Conservation (phyloP, 2,329 filamentous ascomycete genomes). For the Calonectria pseudoreteaudii region DNA sequence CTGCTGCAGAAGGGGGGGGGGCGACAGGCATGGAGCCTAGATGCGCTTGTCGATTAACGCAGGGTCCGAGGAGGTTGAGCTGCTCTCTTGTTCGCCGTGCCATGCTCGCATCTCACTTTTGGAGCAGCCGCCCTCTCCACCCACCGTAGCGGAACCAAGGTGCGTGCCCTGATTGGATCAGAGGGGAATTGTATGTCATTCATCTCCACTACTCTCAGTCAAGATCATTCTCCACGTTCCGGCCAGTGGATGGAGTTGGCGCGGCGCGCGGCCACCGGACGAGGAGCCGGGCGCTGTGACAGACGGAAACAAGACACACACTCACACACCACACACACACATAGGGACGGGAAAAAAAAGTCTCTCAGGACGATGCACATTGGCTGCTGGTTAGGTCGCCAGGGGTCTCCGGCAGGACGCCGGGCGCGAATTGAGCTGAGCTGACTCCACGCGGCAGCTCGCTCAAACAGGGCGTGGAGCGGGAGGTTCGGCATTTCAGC, state of each 20-base stretch:
- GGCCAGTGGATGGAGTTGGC: conserved; percentile 9
- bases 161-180: background rate
- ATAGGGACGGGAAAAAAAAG: background rate
- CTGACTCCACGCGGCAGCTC: background rate
- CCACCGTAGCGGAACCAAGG: background rate
- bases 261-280: background rate
- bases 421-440: background rate
- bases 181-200: background rate
- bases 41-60: background rate
- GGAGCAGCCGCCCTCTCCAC: background rate
- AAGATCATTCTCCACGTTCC: conserved; percentile 1
- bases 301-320: background rate
- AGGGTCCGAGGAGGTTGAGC: too few species aligned
- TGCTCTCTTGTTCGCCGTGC: background rate
- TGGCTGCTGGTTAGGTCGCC: background rate
- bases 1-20: background rate
- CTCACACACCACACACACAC: too few species aligned
- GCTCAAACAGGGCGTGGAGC: conserved; percentile 3
- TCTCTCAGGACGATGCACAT: background rate
- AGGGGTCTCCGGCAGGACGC: background rate
- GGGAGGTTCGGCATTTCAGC: conserved; percentile 17
- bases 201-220: background rate
- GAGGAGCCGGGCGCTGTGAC: background rate
- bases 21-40: background rate
- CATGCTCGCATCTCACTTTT: background rate